Evolutionary conservation across 2,329 filamentous ascomycete species (phyloP), one percentile per base, ranked within the genome.

Genomic region (Fusarium ambrosium): DNA sequence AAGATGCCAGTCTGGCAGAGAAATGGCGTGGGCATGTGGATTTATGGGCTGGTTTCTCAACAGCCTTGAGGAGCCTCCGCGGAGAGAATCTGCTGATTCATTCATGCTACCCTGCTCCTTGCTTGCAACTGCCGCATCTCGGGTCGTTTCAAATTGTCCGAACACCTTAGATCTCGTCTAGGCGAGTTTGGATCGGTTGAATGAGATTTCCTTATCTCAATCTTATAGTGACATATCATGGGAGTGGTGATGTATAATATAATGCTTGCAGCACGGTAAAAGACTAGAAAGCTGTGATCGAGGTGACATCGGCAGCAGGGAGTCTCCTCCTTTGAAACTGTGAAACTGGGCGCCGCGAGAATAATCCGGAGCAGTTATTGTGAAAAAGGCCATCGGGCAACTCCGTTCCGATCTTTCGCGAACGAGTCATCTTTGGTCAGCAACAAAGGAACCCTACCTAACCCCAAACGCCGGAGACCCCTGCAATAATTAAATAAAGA

Each of bases 11-110:
- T 20, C 56, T 55, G 69, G 64, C 61, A 27, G 45, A 22, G 32
- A 75, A 75, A 39, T 74, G 72, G 72, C 72, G 72, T 74, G 72
- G 48, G 45, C n/a, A 45, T 63, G 69, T 70, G 69, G 69, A 45
- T 63, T 48, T 10, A 43, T 71, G 69, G 67, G 51, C 62, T 59
- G 67, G 24, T 71, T 71, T 71, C 20, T 16, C 34, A 62, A 27
- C n/a, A 22, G 41, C 55, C 24, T 32, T 32, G 22, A 36, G 32
- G 10, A n/a, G 34, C 22, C 13, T 62, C 16, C 27, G 43, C n/a
- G 39, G n/a, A 53, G 24, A 2, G 36, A 36, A 63, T 71, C 69
- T 70, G 68, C 67, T 67, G 67, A 67, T 71, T 67, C 22, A 60
- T 45, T 24, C n/a, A 51, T 20, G 24, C 24, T 51, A 51, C 45